Base-by-base conservation (phyloP, 2,329 filamentous ascomycete genomes). In the Fusarium chuoi region DNA sequence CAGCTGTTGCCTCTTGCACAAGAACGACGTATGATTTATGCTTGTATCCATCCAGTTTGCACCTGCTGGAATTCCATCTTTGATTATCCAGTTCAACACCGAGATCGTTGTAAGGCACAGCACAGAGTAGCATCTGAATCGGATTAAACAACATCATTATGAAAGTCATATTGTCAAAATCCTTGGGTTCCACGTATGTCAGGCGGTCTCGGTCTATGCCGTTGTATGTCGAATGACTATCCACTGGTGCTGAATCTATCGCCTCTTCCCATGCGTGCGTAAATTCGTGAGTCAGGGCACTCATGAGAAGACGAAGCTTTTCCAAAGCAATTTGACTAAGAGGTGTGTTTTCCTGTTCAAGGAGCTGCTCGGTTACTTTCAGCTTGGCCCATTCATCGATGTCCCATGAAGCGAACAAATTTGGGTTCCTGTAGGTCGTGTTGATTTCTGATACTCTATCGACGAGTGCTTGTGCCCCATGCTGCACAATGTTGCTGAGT, bases 401-500 rank as follows among this genome's bases (percentile, higher is more conserved):
- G 3, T 70, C 30, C 62, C 78, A 77, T 42, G 51, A 55, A 55
- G 35, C 36, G 17, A 72, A 63, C 30, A 81, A 77, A 45, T 84
- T 44, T 11, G 80, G 76, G 18, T 81, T 83, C 17, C 72, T 77
- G 33, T 87, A 79, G 26, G 79, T 52, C 81, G 66, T 7, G 76
- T 73, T 26, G 28, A 71, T 17, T 60, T 74, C 22, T 13, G 75
- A 62, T 5, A 90, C 81, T 13, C 88, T 83, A 15, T 87, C 86
- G 5, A 86, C 79, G 45, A 92, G 83, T 14, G 83, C 84, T 33
- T 85, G 85, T 28, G 87, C 87, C 13, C 89, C 89, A 76, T 91
- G 89, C 72, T 91, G 87, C 5, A 91, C 85, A 7, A 87, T 81
- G 60, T 91, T 90, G 18, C 84, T 82, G 61, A 89, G 84, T 59